Conservation (phyloP, 169 alveolate genomes). For the Eimeria praecox region DNA sequence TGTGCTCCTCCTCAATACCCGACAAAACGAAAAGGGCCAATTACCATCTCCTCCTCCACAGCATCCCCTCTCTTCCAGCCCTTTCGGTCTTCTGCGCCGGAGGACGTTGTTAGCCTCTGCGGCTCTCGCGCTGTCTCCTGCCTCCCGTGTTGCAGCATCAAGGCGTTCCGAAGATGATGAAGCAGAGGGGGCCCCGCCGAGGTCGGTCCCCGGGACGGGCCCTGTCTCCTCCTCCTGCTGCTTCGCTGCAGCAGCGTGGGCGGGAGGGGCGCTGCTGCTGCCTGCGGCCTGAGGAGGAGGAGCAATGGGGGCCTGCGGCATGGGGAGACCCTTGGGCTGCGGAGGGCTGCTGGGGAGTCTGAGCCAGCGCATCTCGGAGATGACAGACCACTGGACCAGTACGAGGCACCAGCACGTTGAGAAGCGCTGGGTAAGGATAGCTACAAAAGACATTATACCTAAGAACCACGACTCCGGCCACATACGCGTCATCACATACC, state of each 20-base stretch:
- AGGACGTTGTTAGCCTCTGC: background rate
- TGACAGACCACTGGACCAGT: constrained; percentile 24
- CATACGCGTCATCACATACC: constrained; percentile 34
- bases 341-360: background rate
- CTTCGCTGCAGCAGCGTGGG: background rate
- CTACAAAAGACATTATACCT: constrained; percentile 33
- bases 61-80: background rate
- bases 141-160: background rate
- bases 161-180: background rate
- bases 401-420: constrained; percentile 32
- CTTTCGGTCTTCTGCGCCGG: background rate
- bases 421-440: constrained; percentile 22
- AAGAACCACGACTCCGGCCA: constrained; percentile 49
- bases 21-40: background rate
- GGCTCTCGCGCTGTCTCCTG: background rate
- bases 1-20: constrained; percentile 2
- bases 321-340: background rate
- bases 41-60: background rate
- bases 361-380: constrained; percentile 40
- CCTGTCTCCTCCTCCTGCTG: background rate
- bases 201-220: background rate
- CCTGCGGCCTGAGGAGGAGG: background rate
- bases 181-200: background rate
- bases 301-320: background rate
- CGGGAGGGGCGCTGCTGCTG: background rate